Evolutionary conservation across 441 rosid genomes (phyloP).

Genomic region (Pelargonium citronellum): DNA sequence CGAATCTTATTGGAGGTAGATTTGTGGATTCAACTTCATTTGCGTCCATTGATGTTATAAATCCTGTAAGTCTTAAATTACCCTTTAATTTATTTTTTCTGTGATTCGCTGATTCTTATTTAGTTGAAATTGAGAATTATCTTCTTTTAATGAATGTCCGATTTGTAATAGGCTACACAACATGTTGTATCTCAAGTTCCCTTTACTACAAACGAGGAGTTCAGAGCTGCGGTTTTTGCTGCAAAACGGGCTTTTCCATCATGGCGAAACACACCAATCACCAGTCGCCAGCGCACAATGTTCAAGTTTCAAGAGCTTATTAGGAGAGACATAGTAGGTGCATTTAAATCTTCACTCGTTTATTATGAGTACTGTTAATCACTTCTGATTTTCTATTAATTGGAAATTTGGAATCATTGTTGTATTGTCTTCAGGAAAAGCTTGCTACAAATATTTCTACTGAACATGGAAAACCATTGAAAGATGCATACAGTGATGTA

Average conservation of each 20-base stretch:
- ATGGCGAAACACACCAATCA: conserved; percentile 48
- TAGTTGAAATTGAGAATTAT: conserved; percentile 9
- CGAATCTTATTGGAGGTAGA: conserved; percentile 52
- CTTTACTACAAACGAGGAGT: conserved; percentile 45
- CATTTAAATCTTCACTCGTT: conserved; percentile 3
- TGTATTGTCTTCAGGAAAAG: conserved; percentile 38
- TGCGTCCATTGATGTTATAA: conserved; percentile 36
- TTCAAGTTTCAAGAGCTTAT: conserved; percentile 58
- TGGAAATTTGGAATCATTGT: too few species aligned
- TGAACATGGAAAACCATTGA: conserved; percentile 45
- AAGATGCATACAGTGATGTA: conserved; percentile 26
- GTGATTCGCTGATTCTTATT: too few species aligned
- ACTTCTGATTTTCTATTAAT: too few species aligned
- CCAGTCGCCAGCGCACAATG: conserved; percentile 52
- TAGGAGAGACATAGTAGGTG: conserved; percentile 44
- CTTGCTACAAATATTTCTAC: conserved; percentile 41
- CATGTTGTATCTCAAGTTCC: conserved; percentile 54
- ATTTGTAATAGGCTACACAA: conserved; percentile 43
- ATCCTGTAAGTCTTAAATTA: conserved; percentile 45
- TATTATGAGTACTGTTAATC: not conserved
- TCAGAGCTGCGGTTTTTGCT: conserved; percentile 51
- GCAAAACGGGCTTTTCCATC: conserved; percentile 52
- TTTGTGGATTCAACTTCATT: conserved; percentile 33
- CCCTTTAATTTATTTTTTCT: too few species aligned
- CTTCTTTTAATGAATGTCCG: too few species aligned